Evolutionary conservation across 2,329 filamentous ascomycete genomes (phyloP), one percentile per base, ranked within the genome.

Genomic region (Magnaporthiopsis rhizophila): DNA sequence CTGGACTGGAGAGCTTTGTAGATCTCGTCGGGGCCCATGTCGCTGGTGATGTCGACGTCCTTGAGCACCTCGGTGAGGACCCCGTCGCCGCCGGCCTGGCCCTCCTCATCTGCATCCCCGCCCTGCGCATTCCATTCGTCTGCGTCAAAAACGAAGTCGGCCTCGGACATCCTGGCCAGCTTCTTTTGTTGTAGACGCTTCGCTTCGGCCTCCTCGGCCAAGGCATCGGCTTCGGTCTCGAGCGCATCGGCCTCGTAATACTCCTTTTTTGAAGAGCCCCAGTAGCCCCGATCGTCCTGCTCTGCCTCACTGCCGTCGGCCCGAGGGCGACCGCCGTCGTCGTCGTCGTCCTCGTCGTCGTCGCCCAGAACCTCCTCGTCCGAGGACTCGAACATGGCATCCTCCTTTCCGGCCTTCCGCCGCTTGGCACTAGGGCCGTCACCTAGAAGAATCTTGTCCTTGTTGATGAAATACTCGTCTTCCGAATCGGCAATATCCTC

Each of bases 141-240:
- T 72, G 96, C 91, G 70, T 98, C 92, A 68, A 98, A 96, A 11
- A 92, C 89, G 72, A 97, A 99, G 73, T 99, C 95, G 56, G 90
- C 89, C 69, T 96, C 93, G 7, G 87, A 86, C 90, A 99, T 95
- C 69, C 89, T 88, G 69, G 92, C 84, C 30, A 98, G 77, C 73
- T 95, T 94, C 81, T 97, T 97, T 76, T 92, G 88, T 75, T 98
- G 94, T 66, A 99, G 77, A 67, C 92, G 83, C 74, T 89, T 88
- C 3, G 94, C 95, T 74, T 99, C 96, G 13, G 84, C 86, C 76
- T 99, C 96, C 80, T 99, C 95, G 72, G 95, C 93, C 38, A 96
- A 77, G 0, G 95, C 95, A 70, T 86, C 83, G 53, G 79, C 83
- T 73, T 88, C 85, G 7, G 84, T 86, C 71, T 86, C 83, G 68